phyloP scores from a whole-genome alignment of 805 yeast genomes.

The Myxozyma kluyveri region DNA sequence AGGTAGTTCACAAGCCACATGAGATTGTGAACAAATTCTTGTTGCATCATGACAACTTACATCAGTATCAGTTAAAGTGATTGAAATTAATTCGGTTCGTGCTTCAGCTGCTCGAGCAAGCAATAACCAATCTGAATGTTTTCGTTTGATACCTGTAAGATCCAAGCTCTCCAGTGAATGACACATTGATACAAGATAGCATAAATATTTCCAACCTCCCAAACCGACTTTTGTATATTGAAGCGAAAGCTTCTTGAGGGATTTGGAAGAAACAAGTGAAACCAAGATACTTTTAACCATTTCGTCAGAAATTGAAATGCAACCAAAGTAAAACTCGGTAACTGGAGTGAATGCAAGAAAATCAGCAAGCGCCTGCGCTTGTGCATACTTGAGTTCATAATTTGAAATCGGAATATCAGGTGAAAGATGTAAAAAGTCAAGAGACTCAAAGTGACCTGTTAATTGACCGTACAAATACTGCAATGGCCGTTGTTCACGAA shows the following conservation, averaged over 20 bases:
- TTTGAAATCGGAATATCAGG: neutral
- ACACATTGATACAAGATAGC: slow-evolving; percentile 25
- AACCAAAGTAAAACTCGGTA: slow-evolving; percentile 6
- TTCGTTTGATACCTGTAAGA: slow-evolving; percentile 16
- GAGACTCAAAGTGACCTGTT: slow-evolving; percentile 8
- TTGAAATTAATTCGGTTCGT: neutral
- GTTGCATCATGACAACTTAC: slow-evolving; percentile 4
- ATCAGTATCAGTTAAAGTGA: slow-evolving; percentile 13
- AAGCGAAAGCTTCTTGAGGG: slow-evolving; percentile 7
- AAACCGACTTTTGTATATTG: slow-evolving; percentile 1
- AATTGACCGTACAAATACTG: slow-evolving; percentile 12
- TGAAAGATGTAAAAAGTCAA: slow-evolving; percentile 10
- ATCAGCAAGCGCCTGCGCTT: slow-evolving; percentile 25
- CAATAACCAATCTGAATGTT: slow-evolving; percentile 18
- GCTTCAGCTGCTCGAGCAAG: slow-evolving; percentile 18
- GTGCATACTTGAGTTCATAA: slow-evolving; percentile 1
- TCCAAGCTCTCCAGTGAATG: slow-evolving; percentile 9
- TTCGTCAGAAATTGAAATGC: slow-evolving; percentile 6
- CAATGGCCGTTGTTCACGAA: slow-evolving; percentile 24
- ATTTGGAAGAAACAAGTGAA: slow-evolving; percentile 5
- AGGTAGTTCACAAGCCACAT: too few relatives aligned
- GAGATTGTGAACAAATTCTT: too few relatives aligned
- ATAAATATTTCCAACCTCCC: slow-evolving; percentile 20
- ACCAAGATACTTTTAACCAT: slow-evolving; percentile 15
- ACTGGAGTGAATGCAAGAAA: slow-evolving; percentile 22